These are phyloP conservation scores for Marsdenia floribunda DNA, from an alignment of 257 asterid genomes.

Conservation along the genomic window DNA sequence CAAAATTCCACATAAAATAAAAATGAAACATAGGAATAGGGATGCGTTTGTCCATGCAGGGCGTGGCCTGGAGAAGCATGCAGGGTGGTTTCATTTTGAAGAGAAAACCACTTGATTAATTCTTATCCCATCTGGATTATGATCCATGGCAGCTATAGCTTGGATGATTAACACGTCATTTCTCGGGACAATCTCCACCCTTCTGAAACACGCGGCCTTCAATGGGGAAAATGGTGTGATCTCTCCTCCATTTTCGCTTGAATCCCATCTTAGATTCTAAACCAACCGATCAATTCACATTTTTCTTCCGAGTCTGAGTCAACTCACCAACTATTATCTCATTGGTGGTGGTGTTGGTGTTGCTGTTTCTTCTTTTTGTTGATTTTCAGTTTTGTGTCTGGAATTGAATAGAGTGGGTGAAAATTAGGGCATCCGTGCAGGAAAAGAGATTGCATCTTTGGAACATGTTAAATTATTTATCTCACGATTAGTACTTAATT, in stretches of 20 bases:
- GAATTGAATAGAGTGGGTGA: neutral
- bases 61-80: neutral
- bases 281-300: conserved; percentile 10
- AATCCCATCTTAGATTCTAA: conserved; percentile 11
- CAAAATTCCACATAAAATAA: neutral
- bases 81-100: neutral
- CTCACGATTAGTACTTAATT: neutral
- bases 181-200: neutral
- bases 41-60: neutral
- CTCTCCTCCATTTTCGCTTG: conserved; percentile 15
- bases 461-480: neutral
- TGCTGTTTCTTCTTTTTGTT: neutral
- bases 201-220: neutral
- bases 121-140: neutral
- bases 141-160: neutral
- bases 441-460: conserved; percentile 2
- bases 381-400: neutral
- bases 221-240: conserved; percentile 8
- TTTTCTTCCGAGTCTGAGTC: conserved; percentile 11
- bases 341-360: neutral
- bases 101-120: neutral
- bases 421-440: conserved; percentile 5
- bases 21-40: neutral
- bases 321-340: conserved; percentile 7
- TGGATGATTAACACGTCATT: neutral